Evolutionary conservation across 2,329 filamentous ascomycete genomes (phyloP).

Genomic region (Capronia epimyces): DNA sequence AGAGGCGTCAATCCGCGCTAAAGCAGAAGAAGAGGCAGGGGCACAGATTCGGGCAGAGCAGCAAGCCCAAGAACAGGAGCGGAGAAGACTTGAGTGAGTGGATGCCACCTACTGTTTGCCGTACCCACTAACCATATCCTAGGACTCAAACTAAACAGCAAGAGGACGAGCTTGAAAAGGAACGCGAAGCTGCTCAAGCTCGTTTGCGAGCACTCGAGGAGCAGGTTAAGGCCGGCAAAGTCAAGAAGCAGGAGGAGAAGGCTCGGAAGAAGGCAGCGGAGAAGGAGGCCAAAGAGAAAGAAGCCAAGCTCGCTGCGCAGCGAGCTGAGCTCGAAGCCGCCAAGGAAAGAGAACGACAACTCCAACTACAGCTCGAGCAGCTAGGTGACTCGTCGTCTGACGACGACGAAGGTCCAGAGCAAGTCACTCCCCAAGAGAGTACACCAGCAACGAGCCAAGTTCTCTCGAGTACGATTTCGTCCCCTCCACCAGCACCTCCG

Average conservation of each 20-base stretch:
- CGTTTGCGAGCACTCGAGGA: conserved; percentile 87
- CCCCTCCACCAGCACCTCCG: conserved; percentile 32
- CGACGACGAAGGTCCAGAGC: conserved; percentile 65
- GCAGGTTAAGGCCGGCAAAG: conserved; percentile 85
- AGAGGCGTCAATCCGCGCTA: conserved; percentile 51
- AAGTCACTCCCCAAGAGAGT: conserved; percentile 59
- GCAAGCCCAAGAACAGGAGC: conserved; percentile 67
- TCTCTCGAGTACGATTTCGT: conserved; percentile 35
- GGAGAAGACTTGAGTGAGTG: conserved; percentile 76
- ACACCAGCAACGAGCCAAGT: conserved; percentile 56
- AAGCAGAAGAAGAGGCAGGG: conserved; percentile 64
- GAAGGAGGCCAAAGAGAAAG: conserved; percentile 82
- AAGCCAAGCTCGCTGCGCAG: conserved; percentile 74
- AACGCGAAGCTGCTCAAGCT: conserved; percentile 73
- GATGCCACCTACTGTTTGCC: not conserved
- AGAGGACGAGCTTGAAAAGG: conserved; percentile 72
- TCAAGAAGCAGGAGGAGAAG: conserved; percentile 96
- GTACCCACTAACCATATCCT: conserved; percentile 30
- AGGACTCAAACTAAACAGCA: conserved; percentile 70
- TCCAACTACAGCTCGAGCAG: conserved; percentile 81
- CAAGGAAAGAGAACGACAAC: conserved; percentile 79
- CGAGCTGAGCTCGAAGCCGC: conserved; percentile 89
- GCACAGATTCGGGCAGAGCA: conserved; percentile 63
- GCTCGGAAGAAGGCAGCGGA: conserved; percentile 81
- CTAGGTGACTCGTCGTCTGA: conserved; percentile 72